Conservation (phyloP, 2,329 filamentous ascomycete genomes). For the Thelonectria blattea region DNA sequence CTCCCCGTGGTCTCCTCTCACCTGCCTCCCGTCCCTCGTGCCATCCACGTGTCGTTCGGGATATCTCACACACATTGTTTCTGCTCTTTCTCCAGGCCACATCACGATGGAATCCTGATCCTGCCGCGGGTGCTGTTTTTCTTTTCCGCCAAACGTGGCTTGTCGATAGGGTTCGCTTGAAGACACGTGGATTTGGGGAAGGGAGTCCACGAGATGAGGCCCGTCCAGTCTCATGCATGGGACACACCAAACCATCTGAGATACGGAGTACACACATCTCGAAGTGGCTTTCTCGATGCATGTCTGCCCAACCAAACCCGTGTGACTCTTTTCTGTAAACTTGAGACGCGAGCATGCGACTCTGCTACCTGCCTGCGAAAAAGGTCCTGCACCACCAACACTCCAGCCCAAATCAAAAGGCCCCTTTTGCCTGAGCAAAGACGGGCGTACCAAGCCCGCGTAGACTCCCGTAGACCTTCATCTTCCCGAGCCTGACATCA, state of each 20-base stretch:
- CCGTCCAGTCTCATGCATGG: too few relatives aligned
- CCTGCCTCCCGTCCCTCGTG: constrained; percentile 27
- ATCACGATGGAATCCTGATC: constrained; percentile 1
- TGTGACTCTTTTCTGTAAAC: not conserved
- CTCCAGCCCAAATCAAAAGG: too few relatives aligned
- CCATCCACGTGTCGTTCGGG: constrained; percentile 33
- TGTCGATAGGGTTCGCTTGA: not conserved
- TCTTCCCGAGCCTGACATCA: not conserved
- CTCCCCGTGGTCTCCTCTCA: too few relatives aligned
- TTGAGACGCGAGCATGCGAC: not conserved
- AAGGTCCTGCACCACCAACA: too few relatives aligned
- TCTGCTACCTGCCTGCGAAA: not conserved
- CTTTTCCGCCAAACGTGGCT: not conserved
- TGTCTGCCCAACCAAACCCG: not conserved
- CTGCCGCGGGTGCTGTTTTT: not conserved
- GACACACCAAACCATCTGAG: too few relatives aligned
- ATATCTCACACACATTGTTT: constrained; percentile 15
- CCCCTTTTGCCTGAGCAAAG: too few relatives aligned
- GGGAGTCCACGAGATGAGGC: not conserved
- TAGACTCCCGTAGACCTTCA: not conserved
- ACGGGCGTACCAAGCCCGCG: not conserved
- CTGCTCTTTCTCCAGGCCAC: not conserved
- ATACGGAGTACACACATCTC: not conserved
- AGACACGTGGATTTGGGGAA: not conserved
- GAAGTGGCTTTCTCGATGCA: not conserved